Conservation (phyloP, 139 green algal species). For the Picochlorum sp. region DNA sequence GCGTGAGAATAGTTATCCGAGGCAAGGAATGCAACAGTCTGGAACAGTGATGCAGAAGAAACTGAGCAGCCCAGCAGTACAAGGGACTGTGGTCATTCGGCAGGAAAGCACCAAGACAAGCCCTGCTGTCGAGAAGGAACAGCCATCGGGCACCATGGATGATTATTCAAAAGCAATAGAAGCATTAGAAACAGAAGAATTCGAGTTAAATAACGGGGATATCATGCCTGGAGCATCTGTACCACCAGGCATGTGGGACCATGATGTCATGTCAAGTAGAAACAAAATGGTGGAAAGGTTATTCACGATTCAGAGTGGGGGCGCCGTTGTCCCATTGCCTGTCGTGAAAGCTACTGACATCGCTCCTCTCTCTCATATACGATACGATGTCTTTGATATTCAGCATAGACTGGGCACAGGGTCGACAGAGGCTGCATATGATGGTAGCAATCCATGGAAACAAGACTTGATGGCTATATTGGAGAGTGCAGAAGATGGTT, state of each 20-base stretch:
- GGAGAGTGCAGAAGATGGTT: background rate
- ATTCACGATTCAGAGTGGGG: conserved; percentile 50
- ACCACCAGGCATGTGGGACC: background rate
- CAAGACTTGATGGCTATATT: background rate
- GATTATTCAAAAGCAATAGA: conserved; percentile 38
- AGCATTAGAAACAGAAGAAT: conserved; percentile 3
- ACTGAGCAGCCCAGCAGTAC: no score
- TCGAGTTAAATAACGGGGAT: background rate
- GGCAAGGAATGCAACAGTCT: no score
- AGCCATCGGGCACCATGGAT: no score
- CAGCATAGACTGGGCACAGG: background rate
- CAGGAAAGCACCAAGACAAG: no score
- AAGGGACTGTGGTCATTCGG: no score
- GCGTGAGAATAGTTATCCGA: no score
- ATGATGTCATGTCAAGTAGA: background rate
- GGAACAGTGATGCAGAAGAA: no score
- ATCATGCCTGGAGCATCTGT: background rate
- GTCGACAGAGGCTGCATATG: background rate
- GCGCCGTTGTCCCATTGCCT: conserved; percentile 67
- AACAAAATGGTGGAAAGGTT: conserved; percentile 44
- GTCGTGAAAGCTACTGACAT: conserved; percentile 62
- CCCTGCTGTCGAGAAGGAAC: no score
- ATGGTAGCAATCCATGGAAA: background rate
- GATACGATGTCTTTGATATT: conserved; percentile 1
- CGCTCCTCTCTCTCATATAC: conserved; percentile 57